Percentiles rank a stretch among this genome's conserved stretches.
Evolutionary conservation across 495 filamentous ascomycete species (phyloP).

Genomic region (Penicillium steckii): DNA sequence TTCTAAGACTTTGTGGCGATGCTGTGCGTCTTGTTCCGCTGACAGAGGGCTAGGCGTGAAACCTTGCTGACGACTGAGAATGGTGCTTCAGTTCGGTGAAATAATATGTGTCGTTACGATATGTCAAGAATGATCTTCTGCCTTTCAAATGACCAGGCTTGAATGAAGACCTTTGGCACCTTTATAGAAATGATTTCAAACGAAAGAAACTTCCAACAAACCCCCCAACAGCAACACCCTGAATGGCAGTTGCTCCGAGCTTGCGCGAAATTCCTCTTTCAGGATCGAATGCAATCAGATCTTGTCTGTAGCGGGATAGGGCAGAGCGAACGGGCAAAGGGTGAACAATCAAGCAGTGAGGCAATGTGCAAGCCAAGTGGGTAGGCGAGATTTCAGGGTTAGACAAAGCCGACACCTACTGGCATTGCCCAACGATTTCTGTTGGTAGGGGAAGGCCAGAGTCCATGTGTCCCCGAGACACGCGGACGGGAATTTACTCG

Average conservation of each 20-base stretch:
- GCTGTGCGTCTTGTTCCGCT: neutral
- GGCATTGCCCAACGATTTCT: constrained; percentile 2
- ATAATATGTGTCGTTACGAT: too few relatives aligned
- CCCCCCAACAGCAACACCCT: constrained; percentile 2
- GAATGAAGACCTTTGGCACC: neutral
- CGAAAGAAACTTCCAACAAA: constrained; percentile 2
- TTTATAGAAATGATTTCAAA: constrained; percentile 1
- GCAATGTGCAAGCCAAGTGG: constrained; percentile 12
- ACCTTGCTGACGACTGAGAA: neutral
- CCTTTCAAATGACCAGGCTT: too few relatives aligned
- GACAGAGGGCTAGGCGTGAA: neutral
- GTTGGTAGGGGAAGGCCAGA: constrained; percentile 4
- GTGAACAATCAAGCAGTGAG: constrained; percentile 15
- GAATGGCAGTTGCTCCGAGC: neutral
- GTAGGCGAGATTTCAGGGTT: constrained; percentile 1
- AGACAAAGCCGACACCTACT: neutral
- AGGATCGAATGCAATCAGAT: constrained; percentile 20
- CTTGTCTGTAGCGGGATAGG: constrained; percentile 11
- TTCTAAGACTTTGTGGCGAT: neutral
- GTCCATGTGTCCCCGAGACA: constrained; percentile 5
- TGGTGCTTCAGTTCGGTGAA: neutral
- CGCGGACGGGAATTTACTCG: constrained; percentile 1
- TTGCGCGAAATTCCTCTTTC: constrained; percentile 7
- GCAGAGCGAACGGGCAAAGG: constrained; percentile 23
- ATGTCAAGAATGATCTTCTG: too few relatives aligned